Evolutionary conservation across 805 yeast genomes (phyloP), one percentile per base, ranked within the genome.

Genomic region (Candida krabiensis): DNA sequence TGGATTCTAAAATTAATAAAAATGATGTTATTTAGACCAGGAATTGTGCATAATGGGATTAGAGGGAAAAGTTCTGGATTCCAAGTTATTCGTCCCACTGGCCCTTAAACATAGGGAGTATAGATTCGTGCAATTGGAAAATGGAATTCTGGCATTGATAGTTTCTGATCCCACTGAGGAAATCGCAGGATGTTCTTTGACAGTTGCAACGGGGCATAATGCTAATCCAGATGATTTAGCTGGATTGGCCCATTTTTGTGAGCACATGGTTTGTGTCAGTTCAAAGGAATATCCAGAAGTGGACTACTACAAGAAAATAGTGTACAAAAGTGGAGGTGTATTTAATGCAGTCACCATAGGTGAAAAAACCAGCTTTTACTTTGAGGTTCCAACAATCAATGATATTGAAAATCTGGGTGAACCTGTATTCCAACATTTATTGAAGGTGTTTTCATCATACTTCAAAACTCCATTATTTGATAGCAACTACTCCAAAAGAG

Each of bases 201-300:
- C 86, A 26, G 87, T 89, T 2, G 81, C 82, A 3, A 69, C 86
- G 0, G 99, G 99, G 7, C 80, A 96, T 2, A 81, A 80, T 52
- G 70, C 80, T 32, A 97, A 91, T 48, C 91, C 95, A 0, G 67
- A 64, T 5, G 71, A 70, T 4, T 49, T 83, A 1, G 79, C 79
- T 0, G 99, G 99, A 0, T 55, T 91, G 25, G 98, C 98, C 0
- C 99, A 91, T 64, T 73, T 87, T 41, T 83, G 95, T 51, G 96
- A 88, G 54, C 96, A 88, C 58, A 69, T 84, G 71, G 38, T 80
- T 2, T 62, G 77, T 23, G 67, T 71, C 38, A 85, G 83, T 3
- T 75, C 85, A 0, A 77, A 72, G 49, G 61, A 68, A 35, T 80
- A 58, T 44, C 81, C 85, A 1, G 55, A 62, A 14, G 69, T 76